Percentiles rank a stretch among this genome's conserved stretches.
Evolutionary conservation across 2,329 filamentous ascomycete species (phyloP).

Genomic region (Diaporthe vexans): DNA sequence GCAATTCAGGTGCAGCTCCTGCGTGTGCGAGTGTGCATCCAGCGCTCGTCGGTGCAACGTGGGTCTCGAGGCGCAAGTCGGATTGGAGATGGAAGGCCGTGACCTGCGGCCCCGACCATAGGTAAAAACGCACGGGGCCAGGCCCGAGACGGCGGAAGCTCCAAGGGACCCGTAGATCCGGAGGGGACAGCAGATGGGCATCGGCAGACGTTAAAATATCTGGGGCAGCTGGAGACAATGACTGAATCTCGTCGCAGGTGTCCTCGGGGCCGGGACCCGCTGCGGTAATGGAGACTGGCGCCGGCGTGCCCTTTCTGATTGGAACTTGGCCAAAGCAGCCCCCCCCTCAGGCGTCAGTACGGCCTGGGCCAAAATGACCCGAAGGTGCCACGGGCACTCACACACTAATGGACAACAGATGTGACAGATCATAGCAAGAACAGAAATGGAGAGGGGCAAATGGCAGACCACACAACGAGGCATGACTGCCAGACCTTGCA

Average conservation of each 20-base stretch:
- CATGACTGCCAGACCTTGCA: neutral
- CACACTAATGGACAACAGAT: neutral
- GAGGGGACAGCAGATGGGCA: neutral
- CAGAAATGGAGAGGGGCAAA: neutral
- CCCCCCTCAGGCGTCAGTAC: neutral
- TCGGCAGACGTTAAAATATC: slow-evolving; percentile 16
- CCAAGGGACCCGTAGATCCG: slow-evolving; percentile 10
- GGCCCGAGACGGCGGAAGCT: slow-evolving; percentile 29
- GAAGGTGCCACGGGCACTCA: neutral
- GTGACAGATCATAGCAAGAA: slow-evolving; percentile 5
- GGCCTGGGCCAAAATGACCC: neutral
- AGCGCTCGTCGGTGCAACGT: neutral
- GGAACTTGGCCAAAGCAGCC: neutral
- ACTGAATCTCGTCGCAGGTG: slow-evolving; percentile 12
- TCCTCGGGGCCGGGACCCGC: slow-evolving; percentile 10
- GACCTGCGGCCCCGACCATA: neutral
- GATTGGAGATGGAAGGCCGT: slow-evolving; percentile 7
- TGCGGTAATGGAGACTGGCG: slow-evolving; percentile 3
- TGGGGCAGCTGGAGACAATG: slow-evolving; percentile 17
- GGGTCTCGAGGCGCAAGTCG: neutral
- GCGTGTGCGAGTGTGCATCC: neutral
- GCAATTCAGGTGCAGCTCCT: neutral
- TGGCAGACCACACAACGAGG: neutral
- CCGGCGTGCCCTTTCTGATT: slow-evolving; percentile 7
- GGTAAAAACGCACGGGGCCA: slow-evolving; percentile 1